Percentiles rank a stretch among this genome's conserved stretches.
Conservation (phyloP, 2,329 filamentous ascomycete genomes). For the Aspergillus ochraceoroseus region DNA sequence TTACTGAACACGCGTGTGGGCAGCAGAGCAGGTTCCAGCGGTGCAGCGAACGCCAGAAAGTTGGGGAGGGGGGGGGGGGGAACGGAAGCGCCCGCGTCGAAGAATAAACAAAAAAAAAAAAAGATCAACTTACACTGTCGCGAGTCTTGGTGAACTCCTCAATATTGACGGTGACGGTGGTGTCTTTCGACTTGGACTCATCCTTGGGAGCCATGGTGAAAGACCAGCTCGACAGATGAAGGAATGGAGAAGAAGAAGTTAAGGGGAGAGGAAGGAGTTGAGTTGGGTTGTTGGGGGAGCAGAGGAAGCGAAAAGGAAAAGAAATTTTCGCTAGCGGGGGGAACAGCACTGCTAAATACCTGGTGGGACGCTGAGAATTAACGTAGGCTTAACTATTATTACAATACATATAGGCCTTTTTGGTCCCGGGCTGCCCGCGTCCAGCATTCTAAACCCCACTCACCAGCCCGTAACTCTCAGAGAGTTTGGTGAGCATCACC, state of each 20-base stretch:
- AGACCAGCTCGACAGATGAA: constrained; percentile 47
- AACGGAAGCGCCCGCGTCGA: not conserved
- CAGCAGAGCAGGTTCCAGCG: not conserved
- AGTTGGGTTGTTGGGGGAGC: constrained; percentile 12
- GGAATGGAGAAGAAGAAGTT: constrained; percentile 8
- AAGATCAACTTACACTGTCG: constrained; percentile 64
- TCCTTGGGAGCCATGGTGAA: constrained; percentile 44
- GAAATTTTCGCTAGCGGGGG: constrained; percentile 24
- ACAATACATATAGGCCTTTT: too few relatives aligned
- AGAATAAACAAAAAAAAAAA: constrained; percentile 14
- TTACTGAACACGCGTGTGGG: too few relatives aligned
- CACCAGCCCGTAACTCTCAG: too few relatives aligned
- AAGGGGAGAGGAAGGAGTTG: constrained; percentile 14
- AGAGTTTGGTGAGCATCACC: too few relatives aligned
- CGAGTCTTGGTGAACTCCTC: constrained; percentile 75
- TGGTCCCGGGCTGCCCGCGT: too few relatives aligned
- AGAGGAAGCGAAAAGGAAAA: constrained; percentile 17
- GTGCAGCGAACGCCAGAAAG: constrained; percentile 4
- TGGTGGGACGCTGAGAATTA: constrained; percentile 2
- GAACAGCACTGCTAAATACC: constrained; percentile 22
- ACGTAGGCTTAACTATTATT: too few relatives aligned
- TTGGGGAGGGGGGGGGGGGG: constrained; percentile 5
- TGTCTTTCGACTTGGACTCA: constrained; percentile 35
- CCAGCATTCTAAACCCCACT: too few relatives aligned
- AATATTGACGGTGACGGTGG: constrained; percentile 49